Base-by-base conservation (phyloP, 495 filamentous ascomycete species). In the Penicillium maclennaniae region DNA sequence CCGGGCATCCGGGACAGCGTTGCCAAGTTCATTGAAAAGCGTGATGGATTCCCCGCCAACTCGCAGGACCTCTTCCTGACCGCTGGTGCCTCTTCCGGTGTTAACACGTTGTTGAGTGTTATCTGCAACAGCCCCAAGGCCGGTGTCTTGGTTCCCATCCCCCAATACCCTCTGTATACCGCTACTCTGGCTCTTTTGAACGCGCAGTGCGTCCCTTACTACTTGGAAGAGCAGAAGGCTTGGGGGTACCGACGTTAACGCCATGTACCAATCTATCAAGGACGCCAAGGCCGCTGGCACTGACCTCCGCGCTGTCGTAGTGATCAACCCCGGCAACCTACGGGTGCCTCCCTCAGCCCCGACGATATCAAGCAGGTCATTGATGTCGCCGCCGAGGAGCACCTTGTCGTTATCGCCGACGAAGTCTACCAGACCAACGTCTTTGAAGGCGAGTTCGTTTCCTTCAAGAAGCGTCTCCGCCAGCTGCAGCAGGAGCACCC, bases 381-480 rank as follows among this genome's bases (percentile, higher is more conserved):
- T 44, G 79, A 91, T 20, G 83, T 97, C 45, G 93, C 95, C 25
- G 85, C 87, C 9, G 78, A 92, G 68, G 82, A 97, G 75, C 84
- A 85, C 49, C 80, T 98, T 15, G 91, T 97, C 14, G 75, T 97
- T 38, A 76, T 98, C 38, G 93, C 95, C 50, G 93, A 98, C 61
- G 93, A 98, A 72, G 93, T 98, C 7, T 98, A 98, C 81, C 93
- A 98, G 73, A 97, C 95, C 65, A 98, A 98, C 69, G 87, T 98
- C 59, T 98, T 97, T 74, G 66, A 85, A 42, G 95, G 95, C 65
- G 78, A 92, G 61, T 97, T 97, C 76, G 83, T 88, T 69, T 92
- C 87, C 49, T 97, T 98, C 84, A 96, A 97, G 77, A 85, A 88
- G 62, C 83, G 86, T 34, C 83, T 98, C 12, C 83, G 92, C 19